phyloP scores from a whole-genome alignment of 257 asterid genomes.

The Solanum raphanifolium region DNA sequence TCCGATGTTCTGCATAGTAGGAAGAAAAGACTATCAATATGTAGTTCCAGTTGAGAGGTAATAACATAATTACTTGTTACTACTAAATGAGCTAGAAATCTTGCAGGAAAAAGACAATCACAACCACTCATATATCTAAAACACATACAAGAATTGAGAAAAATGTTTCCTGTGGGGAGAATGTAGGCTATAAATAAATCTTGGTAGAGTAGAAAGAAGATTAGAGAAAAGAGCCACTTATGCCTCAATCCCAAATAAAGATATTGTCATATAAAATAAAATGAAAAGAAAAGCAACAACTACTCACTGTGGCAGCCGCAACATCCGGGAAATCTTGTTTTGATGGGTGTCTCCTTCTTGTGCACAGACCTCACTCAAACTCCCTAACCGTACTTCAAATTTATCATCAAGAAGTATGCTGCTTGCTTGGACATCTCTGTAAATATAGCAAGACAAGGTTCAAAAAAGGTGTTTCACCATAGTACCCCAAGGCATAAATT shows the following conservation, averaged over 20 bases:
- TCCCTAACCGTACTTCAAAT: slow-evolving; percentile 89
- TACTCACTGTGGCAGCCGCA: slow-evolving; percentile 83
- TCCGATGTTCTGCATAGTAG: slow-evolving; percentile 59
- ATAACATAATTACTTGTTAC: neutral
- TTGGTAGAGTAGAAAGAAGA: neutral
- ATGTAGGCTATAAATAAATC: neutral
- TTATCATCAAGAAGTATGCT: slow-evolving; percentile 94
- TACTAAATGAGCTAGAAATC: neutral
- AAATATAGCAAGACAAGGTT: neutral
- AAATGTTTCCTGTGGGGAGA: neutral
- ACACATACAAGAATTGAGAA: neutral
- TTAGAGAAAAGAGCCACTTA: neutral
- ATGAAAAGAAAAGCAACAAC: neutral
- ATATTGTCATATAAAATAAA: neutral
- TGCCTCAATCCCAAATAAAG: neutral
- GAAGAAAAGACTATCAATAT: slow-evolving; percentile 17
- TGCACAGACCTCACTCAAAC: slow-evolving; percentile 73
- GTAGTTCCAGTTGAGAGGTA: neutral
- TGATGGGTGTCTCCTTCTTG: slow-evolving; percentile 78
- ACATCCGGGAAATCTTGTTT: slow-evolving; percentile 53
- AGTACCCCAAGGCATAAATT: neutral
- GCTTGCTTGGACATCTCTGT: slow-evolving; percentile 92
- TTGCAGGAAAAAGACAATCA: neutral
- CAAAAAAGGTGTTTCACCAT: neutral
- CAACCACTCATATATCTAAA: neutral